Conservation (phyloP, 805 yeast species). For the Nakazawaea sp. region DNA sequence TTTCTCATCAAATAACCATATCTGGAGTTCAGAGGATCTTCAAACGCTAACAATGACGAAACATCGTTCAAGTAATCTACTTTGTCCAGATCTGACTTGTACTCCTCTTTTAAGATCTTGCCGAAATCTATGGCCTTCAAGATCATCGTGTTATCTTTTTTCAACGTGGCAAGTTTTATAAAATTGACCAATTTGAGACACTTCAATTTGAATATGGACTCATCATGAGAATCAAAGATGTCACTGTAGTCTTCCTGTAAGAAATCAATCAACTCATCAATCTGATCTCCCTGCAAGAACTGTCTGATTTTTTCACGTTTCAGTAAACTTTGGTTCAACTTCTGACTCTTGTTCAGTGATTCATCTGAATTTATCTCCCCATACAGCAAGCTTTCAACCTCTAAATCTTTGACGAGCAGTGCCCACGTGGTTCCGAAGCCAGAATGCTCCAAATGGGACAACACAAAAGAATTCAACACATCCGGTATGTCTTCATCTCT, state of each 20-base stretch:
- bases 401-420: constrained; percentile 42
- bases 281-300: constrained; percentile 33
- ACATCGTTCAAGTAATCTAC: constrained; percentile 35
- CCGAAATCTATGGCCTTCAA: constrained; percentile 33
- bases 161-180: constrained; percentile 20
- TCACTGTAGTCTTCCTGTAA: constrained; percentile 31
- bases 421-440: constrained; percentile 51
- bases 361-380: neutral
- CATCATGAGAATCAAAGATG: constrained; percentile 24
- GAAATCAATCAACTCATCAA: constrained; percentile 34
- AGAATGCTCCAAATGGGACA: constrained; percentile 48
- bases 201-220: constrained; percentile 32
- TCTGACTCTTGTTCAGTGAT: neutral
- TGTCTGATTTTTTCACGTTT: constrained; percentile 34
- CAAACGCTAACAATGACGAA: constrained; percentile 45
- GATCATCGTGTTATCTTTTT: constrained; percentile 13
- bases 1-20: constrained; percentile 29
- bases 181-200: constrained; percentile 36
- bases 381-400: constrained; percentile 20
- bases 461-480: constrained; percentile 27
- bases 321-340: constrained; percentile 18
- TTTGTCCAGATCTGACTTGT: constrained; percentile 23
- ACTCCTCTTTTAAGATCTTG: constrained; percentile 26
- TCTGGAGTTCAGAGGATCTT: constrained; percentile 33
- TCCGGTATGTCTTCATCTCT: constrained; percentile 17